phyloP scores from a whole-genome alignment of 148 eudicot species.

The Camellia granthamiana region DNA sequence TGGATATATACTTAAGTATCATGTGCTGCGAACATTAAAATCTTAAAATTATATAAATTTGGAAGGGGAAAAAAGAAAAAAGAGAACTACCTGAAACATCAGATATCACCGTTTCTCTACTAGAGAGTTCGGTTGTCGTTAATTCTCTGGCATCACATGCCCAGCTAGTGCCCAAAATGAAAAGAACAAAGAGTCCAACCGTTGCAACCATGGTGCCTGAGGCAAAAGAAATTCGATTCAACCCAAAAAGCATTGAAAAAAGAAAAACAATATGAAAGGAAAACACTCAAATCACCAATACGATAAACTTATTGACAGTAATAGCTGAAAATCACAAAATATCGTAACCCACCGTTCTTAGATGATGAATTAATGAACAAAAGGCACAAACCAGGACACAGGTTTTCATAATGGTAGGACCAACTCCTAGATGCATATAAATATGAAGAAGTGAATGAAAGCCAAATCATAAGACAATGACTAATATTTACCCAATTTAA shows the following conservation, averaged over 20 bases:
- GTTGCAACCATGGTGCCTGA: conserved; percentile 33
- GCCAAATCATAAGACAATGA: too few relatives aligned
- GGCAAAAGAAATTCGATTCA: conserved; percentile 1
- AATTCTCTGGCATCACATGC: conserved; percentile 42
- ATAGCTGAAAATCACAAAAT: background rate
- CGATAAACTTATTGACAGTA: background rate
- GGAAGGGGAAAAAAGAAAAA: background rate
- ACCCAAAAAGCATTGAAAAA: background rate
- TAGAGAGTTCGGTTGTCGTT: background rate
- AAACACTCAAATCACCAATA: background rate
- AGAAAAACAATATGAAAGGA: background rate
- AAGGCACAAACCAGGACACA: background rate
- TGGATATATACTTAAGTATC: background rate
- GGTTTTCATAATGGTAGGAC: background rate
- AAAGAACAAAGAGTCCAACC: conserved; percentile 30
- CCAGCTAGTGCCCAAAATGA: conserved; percentile 31
- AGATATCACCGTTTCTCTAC: conserved; percentile 7
- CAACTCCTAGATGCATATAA: background rate
- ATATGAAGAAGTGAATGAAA: too few relatives aligned
- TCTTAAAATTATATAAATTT: background rate
- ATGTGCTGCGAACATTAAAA: background rate
- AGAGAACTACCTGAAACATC: conserved; percentile 28
- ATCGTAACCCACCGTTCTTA: background rate
- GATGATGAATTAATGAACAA: background rate
- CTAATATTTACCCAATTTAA: too few relatives aligned